A percentile compares a stretch with the other conserved stretches of the same genome.
phyloP scores from a whole-genome alignment of 75 land plant species.

The Pinus taeda region DNA sequence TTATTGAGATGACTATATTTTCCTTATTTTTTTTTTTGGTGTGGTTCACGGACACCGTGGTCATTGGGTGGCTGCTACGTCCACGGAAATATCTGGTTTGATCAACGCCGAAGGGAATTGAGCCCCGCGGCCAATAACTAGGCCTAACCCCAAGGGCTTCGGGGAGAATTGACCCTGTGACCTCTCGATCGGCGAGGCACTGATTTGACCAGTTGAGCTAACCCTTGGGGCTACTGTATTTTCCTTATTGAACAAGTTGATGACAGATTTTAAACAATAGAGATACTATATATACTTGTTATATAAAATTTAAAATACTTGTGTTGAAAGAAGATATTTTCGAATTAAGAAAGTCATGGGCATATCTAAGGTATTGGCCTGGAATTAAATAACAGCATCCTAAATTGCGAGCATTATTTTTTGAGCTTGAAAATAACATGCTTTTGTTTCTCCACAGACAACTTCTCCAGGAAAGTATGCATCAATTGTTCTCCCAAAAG shows the following conservation, averaged over 20 bases:
- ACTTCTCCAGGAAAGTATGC: conserved; percentile 4
- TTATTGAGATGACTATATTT: neutral
- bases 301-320: neutral
- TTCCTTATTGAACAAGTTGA: neutral
- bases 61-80: too few relatives aligned
- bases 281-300: neutral
- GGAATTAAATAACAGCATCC: neutral
- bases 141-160: too few relatives aligned
- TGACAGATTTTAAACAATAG: neutral
- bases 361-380: neutral
- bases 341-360: neutral
- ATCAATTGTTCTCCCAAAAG: neutral
- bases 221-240: neutral
- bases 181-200: too few relatives aligned
- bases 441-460: conserved; percentile 3
- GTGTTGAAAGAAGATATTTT: neutral
- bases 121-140: too few relatives aligned
- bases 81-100: too few relatives aligned
- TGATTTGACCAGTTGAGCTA: too few relatives aligned
- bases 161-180: too few relatives aligned
- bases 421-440: neutral
- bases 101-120: too few relatives aligned
- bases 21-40: neutral
- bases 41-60: too few relatives aligned
- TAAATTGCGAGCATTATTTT: neutral